These are phyloP conservation scores for Botryotinia calthae DNA, from an alignment of 2,329 filamentous ascomycete genomes.

Conservation along the genomic window DNA sequence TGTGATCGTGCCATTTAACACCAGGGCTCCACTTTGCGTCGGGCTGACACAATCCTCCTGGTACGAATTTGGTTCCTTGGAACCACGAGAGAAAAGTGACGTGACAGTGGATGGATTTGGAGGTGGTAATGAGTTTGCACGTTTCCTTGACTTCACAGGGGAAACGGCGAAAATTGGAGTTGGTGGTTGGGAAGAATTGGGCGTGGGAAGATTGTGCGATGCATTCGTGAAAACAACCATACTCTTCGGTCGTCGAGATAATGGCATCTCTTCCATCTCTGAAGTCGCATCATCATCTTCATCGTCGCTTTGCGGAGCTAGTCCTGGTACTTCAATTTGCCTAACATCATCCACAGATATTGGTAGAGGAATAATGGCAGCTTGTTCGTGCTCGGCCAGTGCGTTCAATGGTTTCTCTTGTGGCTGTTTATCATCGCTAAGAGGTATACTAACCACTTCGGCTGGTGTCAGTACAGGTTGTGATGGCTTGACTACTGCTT, in stretches of 20 bases:
- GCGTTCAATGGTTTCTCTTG: constrained; percentile 28
- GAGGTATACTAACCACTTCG: constrained; percentile 42
- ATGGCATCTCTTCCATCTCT: constrained; percentile 38
- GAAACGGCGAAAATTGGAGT: constrained; percentile 19
- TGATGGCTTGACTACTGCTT: constrained; percentile 41
- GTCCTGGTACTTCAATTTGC: constrained; percentile 77
- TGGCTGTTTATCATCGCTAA: constrained; percentile 28
- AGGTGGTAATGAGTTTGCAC: constrained; percentile 36
- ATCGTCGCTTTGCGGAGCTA: constrained; percentile 61
- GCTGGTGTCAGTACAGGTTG: constrained; percentile 20
- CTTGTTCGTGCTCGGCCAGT: constrained; percentile 36
- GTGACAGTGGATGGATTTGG: constrained; percentile 27
- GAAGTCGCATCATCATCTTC: constrained; percentile 50
- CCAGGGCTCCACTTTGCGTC: constrained; percentile 9
- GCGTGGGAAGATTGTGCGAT: constrained; percentile 28
- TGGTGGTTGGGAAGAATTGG: constrained; percentile 33
- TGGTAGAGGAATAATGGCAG: constrained; percentile 67
- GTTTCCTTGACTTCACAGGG: constrained; percentile 29
- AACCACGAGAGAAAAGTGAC: constrained; percentile 26
- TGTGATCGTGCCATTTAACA: constrained; percentile 14
- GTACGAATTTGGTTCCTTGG: background rate
- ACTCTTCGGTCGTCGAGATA: constrained; percentile 43
- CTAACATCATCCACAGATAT: constrained; percentile 65
- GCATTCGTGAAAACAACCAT: constrained; percentile 43
- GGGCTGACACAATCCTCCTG: constrained; percentile 1